Evolutionary conservation across 345 rosid species (phyloP).

Genomic region (Tarenaya hassleriana): DNA sequence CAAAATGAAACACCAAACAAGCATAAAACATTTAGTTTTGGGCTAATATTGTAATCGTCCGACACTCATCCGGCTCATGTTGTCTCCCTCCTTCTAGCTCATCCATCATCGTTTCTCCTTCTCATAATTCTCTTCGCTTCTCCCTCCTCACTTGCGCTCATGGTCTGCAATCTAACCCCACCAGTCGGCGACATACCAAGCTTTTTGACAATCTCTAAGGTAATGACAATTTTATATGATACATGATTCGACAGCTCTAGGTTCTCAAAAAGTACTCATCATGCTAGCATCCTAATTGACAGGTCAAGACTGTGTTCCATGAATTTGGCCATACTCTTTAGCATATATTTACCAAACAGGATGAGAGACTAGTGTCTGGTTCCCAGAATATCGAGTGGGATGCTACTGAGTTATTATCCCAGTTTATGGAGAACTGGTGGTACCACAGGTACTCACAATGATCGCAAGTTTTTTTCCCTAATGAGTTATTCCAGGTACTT

Average conservation of each 20-base stretch:
- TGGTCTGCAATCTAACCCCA: conserved; percentile 96
- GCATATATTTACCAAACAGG: conserved; percentile 88
- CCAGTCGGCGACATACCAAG: conserved; percentile 91
- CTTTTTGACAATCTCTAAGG: conserved; percentile 95
- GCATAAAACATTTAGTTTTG: no score
- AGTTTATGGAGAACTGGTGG: conserved; percentile 99
- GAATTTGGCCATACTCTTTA: conserved; percentile 98
- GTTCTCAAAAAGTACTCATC: neutral
- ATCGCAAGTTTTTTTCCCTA: no score
- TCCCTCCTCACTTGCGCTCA: conserved; percentile 56
- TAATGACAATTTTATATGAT: conserved; percentile 9
- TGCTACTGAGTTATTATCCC: conserved; percentile 91
- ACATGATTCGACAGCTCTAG: no score
- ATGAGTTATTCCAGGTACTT: no score
- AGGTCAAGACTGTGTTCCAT: conserved; percentile 96
- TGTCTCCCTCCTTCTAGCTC: no score
- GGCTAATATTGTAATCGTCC: no score
- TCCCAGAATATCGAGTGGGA: conserved; percentile 89
- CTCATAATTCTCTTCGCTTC: conserved; percentile 14
- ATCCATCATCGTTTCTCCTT: no score
- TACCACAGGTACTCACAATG: conserved; percentile 80
- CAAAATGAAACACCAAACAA: no score
- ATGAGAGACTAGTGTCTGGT: conserved; percentile 90
- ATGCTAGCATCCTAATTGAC: conserved; percentile 15
- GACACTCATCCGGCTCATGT: no score